Evolutionary conservation across 2,329 filamentous ascomycete genomes (phyloP).

Genomic region (Colletotrichum liriopes): DNA sequence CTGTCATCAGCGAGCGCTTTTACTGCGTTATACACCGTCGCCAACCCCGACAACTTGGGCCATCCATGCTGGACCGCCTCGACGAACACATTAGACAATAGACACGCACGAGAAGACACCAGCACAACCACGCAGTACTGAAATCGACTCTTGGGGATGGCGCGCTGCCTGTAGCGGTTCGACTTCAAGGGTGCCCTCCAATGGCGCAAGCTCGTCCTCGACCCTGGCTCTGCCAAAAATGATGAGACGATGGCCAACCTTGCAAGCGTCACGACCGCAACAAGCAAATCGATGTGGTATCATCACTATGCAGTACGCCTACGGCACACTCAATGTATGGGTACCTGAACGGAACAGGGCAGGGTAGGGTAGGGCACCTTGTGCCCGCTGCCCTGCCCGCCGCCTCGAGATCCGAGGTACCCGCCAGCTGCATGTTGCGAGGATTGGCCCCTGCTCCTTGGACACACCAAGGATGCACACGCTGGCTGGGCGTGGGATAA

Average conservation of each 20-base stretch:
- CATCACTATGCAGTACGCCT: constrained; percentile 4
- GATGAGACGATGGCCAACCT: constrained; percentile 38
- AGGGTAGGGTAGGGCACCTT: constrained; percentile 32
- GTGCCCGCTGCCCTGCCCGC: constrained; percentile 23
- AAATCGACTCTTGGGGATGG: background rate
- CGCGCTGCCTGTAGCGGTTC: constrained; percentile 18
- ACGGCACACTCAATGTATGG: constrained; percentile 28
- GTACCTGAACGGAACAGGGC: constrained; percentile 25
- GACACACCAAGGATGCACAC: constrained; percentile 30
- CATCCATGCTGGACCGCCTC: constrained; percentile 23
- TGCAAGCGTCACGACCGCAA: constrained; percentile 38
- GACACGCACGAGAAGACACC: background rate
- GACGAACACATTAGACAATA: background rate
- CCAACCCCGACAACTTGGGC: constrained; percentile 9
- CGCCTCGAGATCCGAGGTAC: constrained; percentile 41
- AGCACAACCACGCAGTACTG: background rate
- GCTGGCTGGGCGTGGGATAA: constrained; percentile 33
- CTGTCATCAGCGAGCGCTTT: background rate
- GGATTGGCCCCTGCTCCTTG: constrained; percentile 33
- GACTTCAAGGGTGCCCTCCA: constrained; percentile 19
- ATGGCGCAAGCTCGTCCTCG: constrained; percentile 23
- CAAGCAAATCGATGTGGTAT: constrained; percentile 35
- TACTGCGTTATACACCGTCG: background rate
- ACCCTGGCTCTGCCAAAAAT: constrained; percentile 26
- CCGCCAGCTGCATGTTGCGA: constrained; percentile 39